Evolutionary conservation across 805 yeast species (phyloP).

Genomic region (Cyberlindnera meyerae): DNA sequence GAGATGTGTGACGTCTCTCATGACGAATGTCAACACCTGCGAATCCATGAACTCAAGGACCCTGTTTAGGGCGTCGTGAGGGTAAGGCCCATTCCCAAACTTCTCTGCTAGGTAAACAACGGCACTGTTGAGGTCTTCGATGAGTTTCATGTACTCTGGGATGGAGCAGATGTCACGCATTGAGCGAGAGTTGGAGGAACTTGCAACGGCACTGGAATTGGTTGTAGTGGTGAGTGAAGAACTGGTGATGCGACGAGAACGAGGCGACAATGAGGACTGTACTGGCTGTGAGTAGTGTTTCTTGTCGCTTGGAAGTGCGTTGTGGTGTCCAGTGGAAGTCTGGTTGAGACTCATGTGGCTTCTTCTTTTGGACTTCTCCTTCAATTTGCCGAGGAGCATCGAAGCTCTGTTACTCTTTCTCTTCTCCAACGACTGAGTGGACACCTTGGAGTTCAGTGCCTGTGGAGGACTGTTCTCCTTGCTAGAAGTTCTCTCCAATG

Average conservation of each 20-base stretch:
- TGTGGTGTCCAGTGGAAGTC: not conserved
- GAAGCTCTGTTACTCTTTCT: constrained; percentile 3
- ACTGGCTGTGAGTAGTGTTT: constrained; percentile 1
- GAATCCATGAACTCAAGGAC: constrained; percentile 11
- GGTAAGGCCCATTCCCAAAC: constrained; percentile 1
- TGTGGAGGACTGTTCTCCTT: not conserved
- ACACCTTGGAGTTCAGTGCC: not conserved
- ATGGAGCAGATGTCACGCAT: constrained; percentile 10
- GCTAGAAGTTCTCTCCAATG: constrained; percentile 2
- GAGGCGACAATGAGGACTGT: too few species aligned
- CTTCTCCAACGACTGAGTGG: not conserved
- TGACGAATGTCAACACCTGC: constrained; percentile 12
- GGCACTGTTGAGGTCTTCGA: constrained; percentile 3
- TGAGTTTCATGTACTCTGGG: constrained; percentile 8
- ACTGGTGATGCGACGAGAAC: too few species aligned
- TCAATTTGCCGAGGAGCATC: constrained; percentile 8
- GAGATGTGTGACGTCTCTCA: constrained; percentile 10
- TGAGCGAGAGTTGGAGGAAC: constrained; percentile 8
- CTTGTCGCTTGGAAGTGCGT: constrained; percentile 6
- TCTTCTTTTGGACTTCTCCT: constrained; percentile 6
- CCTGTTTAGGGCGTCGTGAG: constrained; percentile 5
- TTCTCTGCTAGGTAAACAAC: constrained; percentile 3
- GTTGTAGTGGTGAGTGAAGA: too few species aligned
- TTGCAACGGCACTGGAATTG: too few species aligned
- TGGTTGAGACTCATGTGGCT: constrained; percentile 8